Conservation (phyloP, 2,329 filamentous ascomycete species). For the Aspergillus arachidicola region DNA sequence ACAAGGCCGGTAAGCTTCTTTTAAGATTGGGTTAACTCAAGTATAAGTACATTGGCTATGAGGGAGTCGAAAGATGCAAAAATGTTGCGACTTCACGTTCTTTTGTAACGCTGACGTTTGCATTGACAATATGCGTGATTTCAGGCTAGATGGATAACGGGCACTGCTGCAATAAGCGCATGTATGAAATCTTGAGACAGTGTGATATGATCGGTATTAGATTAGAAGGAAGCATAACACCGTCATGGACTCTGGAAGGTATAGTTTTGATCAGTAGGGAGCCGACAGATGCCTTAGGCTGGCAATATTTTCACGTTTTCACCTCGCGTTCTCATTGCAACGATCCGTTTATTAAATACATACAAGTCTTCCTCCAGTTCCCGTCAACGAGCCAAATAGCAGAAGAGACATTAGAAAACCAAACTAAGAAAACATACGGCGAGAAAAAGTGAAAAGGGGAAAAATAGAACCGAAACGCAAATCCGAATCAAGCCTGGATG, state of each 20-base stretch:
- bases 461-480: slow-evolving; percentile 9
- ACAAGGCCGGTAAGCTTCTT: no score
- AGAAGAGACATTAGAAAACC: slow-evolving; percentile 11
- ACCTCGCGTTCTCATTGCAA: not conserved
- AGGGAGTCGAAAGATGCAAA: no score
- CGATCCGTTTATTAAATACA: slow-evolving; percentile 2
- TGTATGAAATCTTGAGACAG: not conserved
- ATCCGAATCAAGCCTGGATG: slow-evolving; percentile 10
- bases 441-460: not conserved
- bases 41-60: no score
- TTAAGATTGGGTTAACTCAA: no score
- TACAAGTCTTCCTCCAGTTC: slow-evolving; percentile 1
- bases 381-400: slow-evolving; percentile 10
- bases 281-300: not conserved
- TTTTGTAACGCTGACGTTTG: no score
- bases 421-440: slow-evolving; percentile 10
- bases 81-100: no score
- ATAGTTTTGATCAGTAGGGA: no score
- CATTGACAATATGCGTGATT: no score
- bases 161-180: no score
- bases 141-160: no score
- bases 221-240: not conserved
- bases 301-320: not conserved
- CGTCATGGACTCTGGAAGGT: not conserved
- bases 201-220: not conserved